Evolutionary conservation across 495 filamentous ascomycete species (phyloP).

Genomic region (Mytilinidion resinicola): DNA sequence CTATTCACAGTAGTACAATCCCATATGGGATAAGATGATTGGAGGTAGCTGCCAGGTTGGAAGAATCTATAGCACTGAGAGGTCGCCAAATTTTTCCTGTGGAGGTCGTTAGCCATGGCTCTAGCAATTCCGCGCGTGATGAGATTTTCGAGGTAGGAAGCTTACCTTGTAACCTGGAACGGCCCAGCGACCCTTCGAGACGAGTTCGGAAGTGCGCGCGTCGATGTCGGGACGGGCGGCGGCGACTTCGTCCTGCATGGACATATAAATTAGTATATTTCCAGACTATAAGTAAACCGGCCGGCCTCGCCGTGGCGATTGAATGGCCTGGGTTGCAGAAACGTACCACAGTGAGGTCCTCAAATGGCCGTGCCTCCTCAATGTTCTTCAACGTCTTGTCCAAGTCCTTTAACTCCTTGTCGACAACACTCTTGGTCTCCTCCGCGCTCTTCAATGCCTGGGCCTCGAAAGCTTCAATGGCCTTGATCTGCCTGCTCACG

Average conservation of each 20-base stretch:
- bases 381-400: constrained; percentile 94
- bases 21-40: constrained; percentile 6
- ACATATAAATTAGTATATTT: constrained; percentile 27
- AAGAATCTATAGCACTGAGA: constrained; percentile 71
- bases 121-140: background rate
- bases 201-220: constrained; percentile 82
- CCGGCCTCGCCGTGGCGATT: too few species aligned
- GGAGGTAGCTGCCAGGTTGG: constrained; percentile 1
- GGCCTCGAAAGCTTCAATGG: constrained; percentile 94
- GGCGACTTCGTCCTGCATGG: constrained; percentile 85
- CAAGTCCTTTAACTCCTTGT: constrained; percentile 84
- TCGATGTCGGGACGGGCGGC: constrained; percentile 92
- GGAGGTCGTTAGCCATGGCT: background rate
- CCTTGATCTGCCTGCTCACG: constrained; percentile 83
- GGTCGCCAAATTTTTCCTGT: constrained; percentile 97
- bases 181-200: constrained; percentile 94
- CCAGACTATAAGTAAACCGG: background rate
- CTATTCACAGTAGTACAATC: constrained; percentile 33
- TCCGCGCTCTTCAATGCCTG: constrained; percentile 95
- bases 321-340: constrained; percentile 5
- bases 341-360: constrained; percentile 96
- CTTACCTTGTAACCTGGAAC: constrained; percentile 96
- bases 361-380: constrained; percentile 89
- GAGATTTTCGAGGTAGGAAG: constrained; percentile 13
- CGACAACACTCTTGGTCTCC: constrained; percentile 91